phyloP scores from a whole-genome alignment of 306 rosid genomes.

The Cucurbita moschata region DNA sequence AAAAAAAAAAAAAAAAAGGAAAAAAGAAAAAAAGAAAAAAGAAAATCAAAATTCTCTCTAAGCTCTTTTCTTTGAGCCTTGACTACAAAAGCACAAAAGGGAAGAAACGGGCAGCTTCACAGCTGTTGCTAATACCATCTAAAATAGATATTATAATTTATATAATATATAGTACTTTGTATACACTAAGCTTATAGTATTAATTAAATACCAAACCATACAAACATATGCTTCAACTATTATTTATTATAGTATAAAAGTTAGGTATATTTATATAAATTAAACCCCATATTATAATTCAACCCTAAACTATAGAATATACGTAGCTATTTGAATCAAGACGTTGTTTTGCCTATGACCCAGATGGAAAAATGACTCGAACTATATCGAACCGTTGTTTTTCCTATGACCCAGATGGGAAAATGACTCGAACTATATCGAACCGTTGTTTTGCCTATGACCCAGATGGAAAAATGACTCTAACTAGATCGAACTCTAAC shows the following conservation, averaged over 20 bases:
- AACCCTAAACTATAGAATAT: background rate
- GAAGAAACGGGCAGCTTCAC: slow-evolving; percentile 44
- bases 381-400: background rate
- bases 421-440: too few relatives aligned
- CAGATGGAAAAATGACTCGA: background rate
- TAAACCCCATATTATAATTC: background rate
- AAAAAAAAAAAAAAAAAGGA: background rate
- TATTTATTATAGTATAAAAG: background rate
- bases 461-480: background rate
- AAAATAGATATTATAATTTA: slow-evolving; percentile 16
- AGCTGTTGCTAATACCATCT: slow-evolving; percentile 36
- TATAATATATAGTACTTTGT: background rate
- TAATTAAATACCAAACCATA: background rate
- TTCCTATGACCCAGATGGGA: background rate
- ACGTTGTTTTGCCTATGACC: background rate
- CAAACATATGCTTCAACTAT: background rate
- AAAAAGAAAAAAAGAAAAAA: background rate
- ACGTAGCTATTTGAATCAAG: background rate
- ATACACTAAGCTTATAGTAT: background rate
- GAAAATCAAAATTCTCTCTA: background rate
- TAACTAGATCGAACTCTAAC: too few relatives aligned
- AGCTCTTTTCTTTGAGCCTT: slow-evolving; percentile 55
- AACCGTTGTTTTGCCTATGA: background rate
- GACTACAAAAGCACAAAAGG: slow-evolving; percentile 81
- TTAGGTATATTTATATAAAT: slow-evolving; percentile 2